Base-by-base conservation (phyloP, 306 rosid species). In the Psophocarpus tetragonolobus region DNA sequence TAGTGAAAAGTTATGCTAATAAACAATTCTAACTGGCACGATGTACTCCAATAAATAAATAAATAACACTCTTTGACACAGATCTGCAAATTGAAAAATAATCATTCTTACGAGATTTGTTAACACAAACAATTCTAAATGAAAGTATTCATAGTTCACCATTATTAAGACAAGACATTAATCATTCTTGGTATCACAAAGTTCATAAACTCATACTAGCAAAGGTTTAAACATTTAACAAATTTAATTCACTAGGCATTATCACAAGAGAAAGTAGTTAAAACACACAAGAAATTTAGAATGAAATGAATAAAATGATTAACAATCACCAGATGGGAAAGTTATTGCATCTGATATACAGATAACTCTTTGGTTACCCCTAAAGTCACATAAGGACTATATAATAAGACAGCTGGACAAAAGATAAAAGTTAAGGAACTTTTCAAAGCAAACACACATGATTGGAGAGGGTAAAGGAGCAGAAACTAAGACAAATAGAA, bases 61-160 rank as follows among this genome's bases (percentile, higher is more conserved):
- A 29, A 6, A 60, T 26, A 38, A 15, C 33, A 17, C 27, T 38
- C 4, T 24, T 27, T 2, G 7, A 36, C 71, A 47, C 1, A 68
- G 44, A 33, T 45, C 39, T 74, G 70, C 71, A 35, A 81, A 69
- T 66, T 73, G 75, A 65, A 14, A 80, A 65, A 73, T 41, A 73
- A 53, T 6, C 68, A 53, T 23, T 53, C 62, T 53, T 51, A 14
- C 9, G 27, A 42, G 33, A 42, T 54, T 41, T 32, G 56, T 54
- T 10, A 57, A 69, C 23, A 32, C 23, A 42, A 12, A 27, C 21
- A 35, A 9, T 30, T 57, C 61, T 41, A 44, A 20, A 41, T 56
- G 27, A 18, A 41, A 69, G 62, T 41, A 27, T 15, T 68, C 58
- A 68, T 42, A 4, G 53, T 21, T 67, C 76, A 78, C 61, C 30